Evolutionary conservation across 2,329 filamentous ascomycete genomes (phyloP).

Genomic region (Colletotrichum sp.): DNA sequence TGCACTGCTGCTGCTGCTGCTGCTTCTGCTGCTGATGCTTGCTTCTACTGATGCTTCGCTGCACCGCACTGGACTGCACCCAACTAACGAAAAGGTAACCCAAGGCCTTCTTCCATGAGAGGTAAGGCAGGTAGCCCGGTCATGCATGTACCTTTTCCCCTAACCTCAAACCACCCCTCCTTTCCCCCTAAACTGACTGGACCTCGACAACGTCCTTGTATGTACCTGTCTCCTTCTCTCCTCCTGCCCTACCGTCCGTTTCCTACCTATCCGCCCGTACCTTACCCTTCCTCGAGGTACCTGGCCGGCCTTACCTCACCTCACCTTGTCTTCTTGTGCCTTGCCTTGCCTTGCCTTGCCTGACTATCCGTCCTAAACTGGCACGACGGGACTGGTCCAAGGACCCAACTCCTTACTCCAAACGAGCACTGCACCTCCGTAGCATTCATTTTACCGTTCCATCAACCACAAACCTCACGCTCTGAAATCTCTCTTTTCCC

Average conservation of each 20-base stretch:
- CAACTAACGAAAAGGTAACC: not conserved
- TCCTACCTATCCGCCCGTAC: not conserved
- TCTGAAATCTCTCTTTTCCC: not conserved
- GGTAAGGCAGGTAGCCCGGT: not conserved
- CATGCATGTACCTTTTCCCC: not conserved
- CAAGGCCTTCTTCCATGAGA: not conserved
- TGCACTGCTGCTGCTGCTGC: not conserved
- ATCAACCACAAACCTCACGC: slow-evolving; percentile 1
- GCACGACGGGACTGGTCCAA: not conserved
- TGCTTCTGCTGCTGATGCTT: not conserved
- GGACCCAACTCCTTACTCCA: not conserved
- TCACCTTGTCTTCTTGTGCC: not conserved
- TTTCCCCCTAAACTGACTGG: not conserved
- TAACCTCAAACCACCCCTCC: not conserved
- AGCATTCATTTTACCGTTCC: not conserved
- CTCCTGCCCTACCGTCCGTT: not conserved
- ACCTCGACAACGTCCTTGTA: not conserved
- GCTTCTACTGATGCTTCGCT: not conserved
- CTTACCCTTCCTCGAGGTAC: not conserved
- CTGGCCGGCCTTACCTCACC: not conserved
- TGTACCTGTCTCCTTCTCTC: not conserved
- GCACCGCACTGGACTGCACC: not conserved
- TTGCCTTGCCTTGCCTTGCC: not conserved
- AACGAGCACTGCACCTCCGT: not conserved
- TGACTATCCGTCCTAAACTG: not conserved